These are phyloP conservation scores for Lycium ferocissimum DNA, from an alignment of 257 asterid species.

Conservation along the genomic window DNA sequence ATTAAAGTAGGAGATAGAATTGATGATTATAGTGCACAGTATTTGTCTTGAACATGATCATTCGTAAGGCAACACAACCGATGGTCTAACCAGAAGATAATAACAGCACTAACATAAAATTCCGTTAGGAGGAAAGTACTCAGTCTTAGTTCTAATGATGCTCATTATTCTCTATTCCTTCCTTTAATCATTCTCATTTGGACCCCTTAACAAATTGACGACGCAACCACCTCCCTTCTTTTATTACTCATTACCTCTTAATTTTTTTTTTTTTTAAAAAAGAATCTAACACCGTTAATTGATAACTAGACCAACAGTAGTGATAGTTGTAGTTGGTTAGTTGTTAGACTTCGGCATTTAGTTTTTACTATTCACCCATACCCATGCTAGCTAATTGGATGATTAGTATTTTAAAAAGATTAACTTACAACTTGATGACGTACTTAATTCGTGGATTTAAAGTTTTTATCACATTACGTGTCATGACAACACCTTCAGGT, in stretches of 20 bases:
- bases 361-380: constrained; percentile 22
- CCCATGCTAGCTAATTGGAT: constrained; percentile 15
- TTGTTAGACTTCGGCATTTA: background rate
- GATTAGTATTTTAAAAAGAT: background rate
- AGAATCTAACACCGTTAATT: background rate
- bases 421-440: constrained; percentile 20
- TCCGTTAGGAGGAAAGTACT: constrained; percentile 60
- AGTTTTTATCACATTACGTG: background rate
- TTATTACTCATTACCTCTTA: constrained; percentile 22
- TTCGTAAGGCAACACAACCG: background rate
- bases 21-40: background rate
- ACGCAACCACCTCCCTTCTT: constrained; percentile 58
- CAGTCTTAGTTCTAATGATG: constrained; percentile 57
- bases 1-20: background rate
- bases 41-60: background rate
- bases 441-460: background rate
- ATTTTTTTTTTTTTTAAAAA: constrained; percentile 1
- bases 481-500: background rate
- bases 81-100: constrained; percentile 27
- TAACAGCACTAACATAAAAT: constrained; percentile 41
- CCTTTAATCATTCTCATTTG: constrained; percentile 47
- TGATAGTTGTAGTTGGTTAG: constrained; percentile 32
- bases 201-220: constrained; percentile 63
- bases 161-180: constrained; percentile 36
- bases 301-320: background rate